Conservation (phyloP, 2,329 filamentous ascomycete species). For the Trichoderma breve region DNA sequence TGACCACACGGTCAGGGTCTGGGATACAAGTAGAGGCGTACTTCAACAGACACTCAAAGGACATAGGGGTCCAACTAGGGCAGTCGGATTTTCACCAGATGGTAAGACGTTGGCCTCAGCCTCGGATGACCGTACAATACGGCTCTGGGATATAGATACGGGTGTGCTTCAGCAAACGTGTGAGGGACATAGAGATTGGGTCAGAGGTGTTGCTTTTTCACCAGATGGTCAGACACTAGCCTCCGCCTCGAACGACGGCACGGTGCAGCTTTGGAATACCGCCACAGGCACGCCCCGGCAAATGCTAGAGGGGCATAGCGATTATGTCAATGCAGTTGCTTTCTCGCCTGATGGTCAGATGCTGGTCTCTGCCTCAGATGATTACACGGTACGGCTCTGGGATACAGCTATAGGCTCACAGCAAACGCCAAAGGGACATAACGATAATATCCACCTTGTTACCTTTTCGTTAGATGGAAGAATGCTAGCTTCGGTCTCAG, state of each 20-base stretch:
- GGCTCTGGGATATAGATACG: background rate
- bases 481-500: too few species aligned
- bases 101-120: background rate
- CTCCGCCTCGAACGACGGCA: background rate
- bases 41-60: background rate
- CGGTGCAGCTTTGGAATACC: background rate
- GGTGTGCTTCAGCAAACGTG: background rate
- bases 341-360: background rate
- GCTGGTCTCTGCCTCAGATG: background rate
- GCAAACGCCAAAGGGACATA: too few species aligned
- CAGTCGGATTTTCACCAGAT: background rate
- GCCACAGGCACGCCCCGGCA: background rate
- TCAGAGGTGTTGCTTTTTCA: background rate
- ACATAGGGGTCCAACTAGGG: background rate
- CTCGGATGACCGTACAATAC: background rate
- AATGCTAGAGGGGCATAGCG: background rate
- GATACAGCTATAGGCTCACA: too few species aligned
- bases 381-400: background rate
- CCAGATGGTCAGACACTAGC: background rate
- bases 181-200: background rate
- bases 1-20: background rate
- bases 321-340: background rate
- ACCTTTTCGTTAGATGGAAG: too few species aligned
- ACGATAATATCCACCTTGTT: too few species aligned
- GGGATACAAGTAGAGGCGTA: background rate